Base-by-base conservation (phyloP, 2,329 filamentous ascomycete genomes). In the Aspergillus glaucus region DNA sequence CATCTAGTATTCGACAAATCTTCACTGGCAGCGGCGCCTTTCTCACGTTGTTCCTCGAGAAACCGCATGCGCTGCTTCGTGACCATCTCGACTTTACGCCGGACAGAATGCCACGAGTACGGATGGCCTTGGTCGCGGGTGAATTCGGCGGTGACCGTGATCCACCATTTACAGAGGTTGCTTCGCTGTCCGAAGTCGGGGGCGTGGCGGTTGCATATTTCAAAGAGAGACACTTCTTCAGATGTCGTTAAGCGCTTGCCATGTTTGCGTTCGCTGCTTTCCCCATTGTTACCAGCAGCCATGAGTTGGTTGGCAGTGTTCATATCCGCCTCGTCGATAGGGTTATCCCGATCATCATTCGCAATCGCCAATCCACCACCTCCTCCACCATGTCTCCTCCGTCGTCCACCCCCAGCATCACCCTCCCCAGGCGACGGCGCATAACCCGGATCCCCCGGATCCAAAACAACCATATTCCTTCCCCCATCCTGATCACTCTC, bases 101-200 rank as follows among this genome's bases (percentile, higher is more conserved):
- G 68, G 22, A 72, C 69, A 15, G 68, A 71, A 43, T 72, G 68
- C 69, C 69, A 72, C 19, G 67, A 69, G 50, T 71, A 71, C 8
- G 67, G 67, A 43, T 69, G 65, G 6, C 66, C 68, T 42, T 69
- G 62, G 22, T 62, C 59, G 10, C 54, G 57, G 5, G 63, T 68
- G 48, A 72, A 72, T 45, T 71, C 68, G 22, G 55, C 55, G 5
- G 69, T 66, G 12, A 72, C 59, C 3, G 55, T 66, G 54, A 61
- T 62, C 69, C 69, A 72, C 69, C 69, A 72, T 45, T 71, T 67
- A 50, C 69, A 72, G 4, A 71, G 60, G 26, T 68, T 69, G 51
- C 66, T 71, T 50, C 68, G 67, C 44, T 64, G 64, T 2, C 69
- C 69, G 45, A 72, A 71, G 2, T 60, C 62, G 12, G 45, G 52